Conservation (phyloP, 768 basidiomycete species). For the Phylloporus sp. region DNA sequence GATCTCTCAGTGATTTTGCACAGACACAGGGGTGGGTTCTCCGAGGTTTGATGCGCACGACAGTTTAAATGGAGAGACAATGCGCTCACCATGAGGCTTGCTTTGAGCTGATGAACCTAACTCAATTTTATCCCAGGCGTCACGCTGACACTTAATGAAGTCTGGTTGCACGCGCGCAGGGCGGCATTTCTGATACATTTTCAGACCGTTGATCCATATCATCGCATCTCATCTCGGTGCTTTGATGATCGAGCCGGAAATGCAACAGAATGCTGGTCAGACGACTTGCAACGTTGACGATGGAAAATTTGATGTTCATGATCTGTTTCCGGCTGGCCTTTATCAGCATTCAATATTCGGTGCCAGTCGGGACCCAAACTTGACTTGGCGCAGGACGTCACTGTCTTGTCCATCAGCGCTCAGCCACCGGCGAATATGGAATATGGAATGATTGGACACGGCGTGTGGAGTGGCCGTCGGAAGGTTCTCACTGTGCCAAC, state of each 20-base stretch:
- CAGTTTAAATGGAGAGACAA: slow-evolving; percentile 16
- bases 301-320: neutral
- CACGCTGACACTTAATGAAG: neutral
- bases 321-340: neutral
- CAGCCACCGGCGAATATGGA: neutral
- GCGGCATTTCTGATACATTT: neutral
- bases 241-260: neutral
- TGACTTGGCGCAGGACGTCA: neutral
- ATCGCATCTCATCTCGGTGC: neutral
- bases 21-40: slow-evolving; percentile 19
- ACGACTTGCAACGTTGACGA: neutral
- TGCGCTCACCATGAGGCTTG: slow-evolving; percentile 24
- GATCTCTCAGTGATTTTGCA: slow-evolving; percentile 15
- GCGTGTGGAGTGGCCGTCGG: neutral
- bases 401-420: neutral
- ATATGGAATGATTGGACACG: neutral
- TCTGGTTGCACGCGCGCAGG: neutral
- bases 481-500: neutral
- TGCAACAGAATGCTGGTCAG: neutral
- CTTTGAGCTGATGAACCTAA: slow-evolving; percentile 15
- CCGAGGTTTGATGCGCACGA: slow-evolving; percentile 23
- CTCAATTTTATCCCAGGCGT: slow-evolving; percentile 3
- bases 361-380: neutral
- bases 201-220: neutral
- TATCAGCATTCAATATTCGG: neutral